Conservation (phyloP, 2,329 filamentous ascomycete genomes). For the Tolypocladium ovalisporum region DNA sequence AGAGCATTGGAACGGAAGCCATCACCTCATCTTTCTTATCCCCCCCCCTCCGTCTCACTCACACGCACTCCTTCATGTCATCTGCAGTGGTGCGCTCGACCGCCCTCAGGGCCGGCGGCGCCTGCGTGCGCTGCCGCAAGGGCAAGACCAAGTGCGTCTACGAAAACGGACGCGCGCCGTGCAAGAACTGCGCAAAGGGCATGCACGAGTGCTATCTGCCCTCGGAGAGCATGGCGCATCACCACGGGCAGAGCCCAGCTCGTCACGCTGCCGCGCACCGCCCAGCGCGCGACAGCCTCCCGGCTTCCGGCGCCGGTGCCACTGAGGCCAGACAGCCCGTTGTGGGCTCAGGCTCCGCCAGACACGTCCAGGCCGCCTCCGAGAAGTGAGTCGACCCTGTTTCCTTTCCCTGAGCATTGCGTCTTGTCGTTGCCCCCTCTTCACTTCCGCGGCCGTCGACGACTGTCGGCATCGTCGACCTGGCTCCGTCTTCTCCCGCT, state of each 20-base stretch:
- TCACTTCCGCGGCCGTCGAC: background rate
- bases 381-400: slow-evolving; percentile 41
- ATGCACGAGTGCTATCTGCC: slow-evolving; percentile 54
- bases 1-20: background rate
- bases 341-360: slow-evolving; percentile 30
- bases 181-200: slow-evolving; percentile 53
- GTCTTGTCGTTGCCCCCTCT: slow-evolving; percentile 1
- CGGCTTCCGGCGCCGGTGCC: slow-evolving; percentile 37
- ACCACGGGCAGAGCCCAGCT: slow-evolving; percentile 47
- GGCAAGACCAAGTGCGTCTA: slow-evolving; percentile 56
- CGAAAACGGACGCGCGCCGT: slow-evolving; percentile 50
- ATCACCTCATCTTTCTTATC: background rate
- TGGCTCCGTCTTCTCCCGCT: background rate
- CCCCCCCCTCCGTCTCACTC: background rate
- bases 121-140: slow-evolving; percentile 52
- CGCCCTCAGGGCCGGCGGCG: slow-evolving; percentile 48
- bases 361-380: slow-evolving; percentile 32
- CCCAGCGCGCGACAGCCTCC: slow-evolving; percentile 41
- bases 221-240: slow-evolving; percentile 48
- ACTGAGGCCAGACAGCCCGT: slow-evolving; percentile 32
- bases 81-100: slow-evolving; percentile 42
- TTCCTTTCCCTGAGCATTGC: background rate
- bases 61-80: slow-evolving; percentile 25
- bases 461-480: background rate
- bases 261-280: slow-evolving; percentile 36